These are phyloP conservation scores for Luzula sylvatica DNA, from an alignment of 176 grass and related monocot genomes.

Conservation along the genomic window DNA sequence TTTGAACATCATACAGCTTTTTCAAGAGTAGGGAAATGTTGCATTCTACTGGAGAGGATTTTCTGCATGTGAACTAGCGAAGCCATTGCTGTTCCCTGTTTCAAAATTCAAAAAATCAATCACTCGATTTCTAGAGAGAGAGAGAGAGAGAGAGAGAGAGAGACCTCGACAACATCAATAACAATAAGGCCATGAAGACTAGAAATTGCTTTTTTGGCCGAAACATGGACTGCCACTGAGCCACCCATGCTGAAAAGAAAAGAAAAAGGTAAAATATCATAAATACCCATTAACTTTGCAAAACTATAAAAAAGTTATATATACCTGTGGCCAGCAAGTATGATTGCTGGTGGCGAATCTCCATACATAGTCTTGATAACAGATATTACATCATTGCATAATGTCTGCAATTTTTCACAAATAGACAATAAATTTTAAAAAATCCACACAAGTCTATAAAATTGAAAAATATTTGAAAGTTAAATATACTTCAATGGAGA, in stretches of 20 bases:
- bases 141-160: constrained; percentile 17
- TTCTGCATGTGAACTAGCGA: constrained; percentile 98
- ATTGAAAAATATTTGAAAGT: not conserved
- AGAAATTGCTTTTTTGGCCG: constrained; percentile 53
- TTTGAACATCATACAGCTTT: constrained; percentile 55
- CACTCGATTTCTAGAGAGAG: not conserved
- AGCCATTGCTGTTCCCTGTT: constrained; percentile 89
- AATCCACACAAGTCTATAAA: not conserved
- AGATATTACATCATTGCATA: constrained; percentile 68
- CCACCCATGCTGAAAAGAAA: constrained; percentile 67
- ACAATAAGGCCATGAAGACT: constrained; percentile 84
- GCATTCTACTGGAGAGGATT: constrained; percentile 63
- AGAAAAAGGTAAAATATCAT: not conserved
- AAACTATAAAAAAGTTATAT: constrained; percentile 9
- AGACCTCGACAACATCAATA: constrained; percentile 95
- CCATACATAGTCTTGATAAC: constrained; percentile 62
- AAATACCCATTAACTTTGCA: not conserved
- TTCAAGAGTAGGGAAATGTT: constrained; percentile 66
- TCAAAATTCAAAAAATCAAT: constrained; percentile 18
- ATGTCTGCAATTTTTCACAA: constrained; percentile 40
- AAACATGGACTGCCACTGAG: constrained; percentile 88
- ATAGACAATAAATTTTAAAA: constrained; percentile 4
- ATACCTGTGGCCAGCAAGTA: constrained; percentile 95
- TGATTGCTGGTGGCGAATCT: constrained; percentile 77
- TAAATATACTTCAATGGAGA: constrained; percentile 72